A percentile compares a stretch with the other conserved stretches of the same genome.
These are phyloP conservation scores for Metarhizium sp. DNA, from an alignment of 2,329 filamentous ascomycete species.

Conservation along the genomic window DNA sequence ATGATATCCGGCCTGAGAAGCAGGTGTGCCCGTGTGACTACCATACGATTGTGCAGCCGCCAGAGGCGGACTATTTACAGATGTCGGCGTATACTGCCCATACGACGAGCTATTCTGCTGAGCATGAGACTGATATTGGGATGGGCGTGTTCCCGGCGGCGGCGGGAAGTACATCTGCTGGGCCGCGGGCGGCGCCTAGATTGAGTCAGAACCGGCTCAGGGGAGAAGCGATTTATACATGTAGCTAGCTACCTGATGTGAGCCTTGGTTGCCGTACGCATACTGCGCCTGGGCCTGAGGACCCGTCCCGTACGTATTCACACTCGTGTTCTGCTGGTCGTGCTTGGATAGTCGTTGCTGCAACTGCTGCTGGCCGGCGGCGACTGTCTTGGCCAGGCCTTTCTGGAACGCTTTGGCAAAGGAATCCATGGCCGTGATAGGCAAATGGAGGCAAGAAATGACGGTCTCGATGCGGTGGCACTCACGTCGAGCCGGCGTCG, in stretches of 20 bases:
- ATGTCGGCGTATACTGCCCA: not conserved
- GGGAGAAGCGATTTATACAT: too few species aligned
- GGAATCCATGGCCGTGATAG: constrained; percentile 4
- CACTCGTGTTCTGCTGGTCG: not conserved
- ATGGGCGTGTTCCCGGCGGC: not conserved
- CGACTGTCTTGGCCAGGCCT: constrained; percentile 9
- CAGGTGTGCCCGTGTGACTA: not conserved
- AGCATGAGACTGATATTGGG: not conserved
- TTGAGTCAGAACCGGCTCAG: not conserved
- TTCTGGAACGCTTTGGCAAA: constrained; percentile 9
- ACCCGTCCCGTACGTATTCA: not conserved
- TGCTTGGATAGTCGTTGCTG: constrained; percentile 10
- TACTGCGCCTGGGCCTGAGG: not conserved
- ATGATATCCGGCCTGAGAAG: not conserved
- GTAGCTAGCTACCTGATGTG: not conserved
- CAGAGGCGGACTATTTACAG: too few species aligned
- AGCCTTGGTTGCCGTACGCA: not conserved
- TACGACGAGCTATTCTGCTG: not conserved
- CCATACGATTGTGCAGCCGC: not conserved
- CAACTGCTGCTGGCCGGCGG: constrained; percentile 10
- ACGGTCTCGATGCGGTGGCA: not conserved
- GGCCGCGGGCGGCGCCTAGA: not conserved
- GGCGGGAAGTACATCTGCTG: not conserved
- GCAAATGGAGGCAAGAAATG: not conserved
- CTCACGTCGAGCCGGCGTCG: not conserved